These are phyloP conservation scores for Cylindrotheca closterium DNA, from an alignment of 108 stramenopile species.

Conservation along the genomic window DNA sequence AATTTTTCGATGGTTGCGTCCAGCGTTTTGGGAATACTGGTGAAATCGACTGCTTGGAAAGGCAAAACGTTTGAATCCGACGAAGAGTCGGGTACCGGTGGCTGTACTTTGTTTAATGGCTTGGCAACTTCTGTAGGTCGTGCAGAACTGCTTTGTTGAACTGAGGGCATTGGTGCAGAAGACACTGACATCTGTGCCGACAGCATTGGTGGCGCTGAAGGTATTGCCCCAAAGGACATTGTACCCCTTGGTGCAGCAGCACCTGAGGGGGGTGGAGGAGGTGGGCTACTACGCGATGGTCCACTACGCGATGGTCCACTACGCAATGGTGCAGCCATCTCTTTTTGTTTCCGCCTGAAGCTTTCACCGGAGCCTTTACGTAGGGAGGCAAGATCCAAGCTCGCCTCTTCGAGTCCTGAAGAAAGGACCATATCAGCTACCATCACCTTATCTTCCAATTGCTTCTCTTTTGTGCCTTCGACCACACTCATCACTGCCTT, in stretches of 20 bases:
- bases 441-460: conserved; percentile 46
- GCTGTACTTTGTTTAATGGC: too few species aligned
- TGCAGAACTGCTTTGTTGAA: too few species aligned
- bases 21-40: conserved; percentile 58
- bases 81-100: too few species aligned
- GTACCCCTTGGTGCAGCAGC: background rate
- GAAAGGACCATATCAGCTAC: conserved; percentile 55
- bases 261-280: background rate
- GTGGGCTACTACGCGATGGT: background rate
- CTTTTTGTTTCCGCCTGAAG: background rate
- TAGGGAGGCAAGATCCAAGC: background rate
- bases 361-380: background rate
- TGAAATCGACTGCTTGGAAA: conserved; percentile 61
- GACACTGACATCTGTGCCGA: background rate
- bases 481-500: conserved; percentile 72
- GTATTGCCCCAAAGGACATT: background rate
- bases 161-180: too few species aligned
- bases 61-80: too few species aligned
- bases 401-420: background rate
- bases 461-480: conserved; percentile 43
- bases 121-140: too few species aligned
- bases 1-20: conserved; percentile 51
- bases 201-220: background rate
- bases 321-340: background rate
- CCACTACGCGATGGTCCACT: background rate